Evolutionary conservation across 2,329 filamentous ascomycete species (phyloP), one percentile per base, ranked within the genome.

Genomic region (Trichoderma koningiopsis): DNA sequence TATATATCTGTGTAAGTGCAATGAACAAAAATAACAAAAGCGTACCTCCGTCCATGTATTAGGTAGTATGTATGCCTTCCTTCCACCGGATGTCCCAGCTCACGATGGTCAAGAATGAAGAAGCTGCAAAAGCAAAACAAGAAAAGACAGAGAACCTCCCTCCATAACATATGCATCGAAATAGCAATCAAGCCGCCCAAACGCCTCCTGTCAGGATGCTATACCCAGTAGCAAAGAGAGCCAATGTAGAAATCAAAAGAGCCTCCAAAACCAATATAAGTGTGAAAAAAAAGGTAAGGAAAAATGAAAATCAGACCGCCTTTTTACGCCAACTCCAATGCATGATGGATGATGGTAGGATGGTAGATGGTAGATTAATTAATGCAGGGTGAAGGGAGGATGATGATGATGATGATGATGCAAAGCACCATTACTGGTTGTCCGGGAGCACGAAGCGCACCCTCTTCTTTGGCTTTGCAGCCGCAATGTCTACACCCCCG

Each of bases 381-480:
- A 31, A 35, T 57, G 47, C 49, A 57, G 5, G 27, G n/a, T 4
- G 40, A 43, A 19, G 40, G 40, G 37, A 43, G 19, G 37, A n/a
- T 43, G 40, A 43, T 43, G 33, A n/a, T n/a, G 40, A 43, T 43
- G 37, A 43, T 43, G 37, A n/a, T 19, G 33, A 43, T 8, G 11
- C 52, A 19, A n/a, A 31, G 29, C 31, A 49, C 63, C 53, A 70
- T 61, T 74, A 74, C 75, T 84, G 80, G 77, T 77, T 76, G 16
- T 76, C 79, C 33, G 85, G 85, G 65, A 88, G 80, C 68, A 86
- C 77, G 72, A 88, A 88, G 69, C 86, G 81, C 67, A 88, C 86
- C 80, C 76, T 86, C 84, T 88, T 88, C 79, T 81, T 82, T 58
- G 82, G 80, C 83, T 86, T 87, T 71, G 79, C 79, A 78, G 79